Conservation (phyloP, 176 grass and related monocot species). For the Areca catechu region DNA sequence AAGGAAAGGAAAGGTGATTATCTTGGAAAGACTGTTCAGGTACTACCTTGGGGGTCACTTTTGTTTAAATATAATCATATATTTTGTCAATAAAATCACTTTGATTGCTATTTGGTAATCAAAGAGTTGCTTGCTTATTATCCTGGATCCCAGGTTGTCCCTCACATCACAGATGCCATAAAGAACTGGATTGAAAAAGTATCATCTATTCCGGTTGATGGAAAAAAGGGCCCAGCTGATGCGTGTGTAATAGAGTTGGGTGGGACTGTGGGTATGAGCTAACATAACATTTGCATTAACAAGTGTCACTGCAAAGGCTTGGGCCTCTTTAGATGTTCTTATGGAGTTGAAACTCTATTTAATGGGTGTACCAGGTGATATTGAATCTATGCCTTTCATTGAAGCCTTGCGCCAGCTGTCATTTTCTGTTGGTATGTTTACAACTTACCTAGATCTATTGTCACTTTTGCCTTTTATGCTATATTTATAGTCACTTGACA, state of each 20-base stretch:
- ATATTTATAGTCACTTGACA: slow-evolving; percentile 2
- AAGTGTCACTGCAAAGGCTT: too few species aligned
- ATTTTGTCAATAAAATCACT: too few species aligned
- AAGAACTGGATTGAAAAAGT: slow-evolving; percentile 91
- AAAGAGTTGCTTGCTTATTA: not conserved
- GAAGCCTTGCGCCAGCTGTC: slow-evolving; percentile 94
- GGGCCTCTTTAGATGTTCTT: not conserved
- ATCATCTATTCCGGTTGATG: slow-evolving; percentile 79
- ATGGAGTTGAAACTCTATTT: slow-evolving; percentile 3
- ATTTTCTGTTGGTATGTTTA: slow-evolving; percentile 84
- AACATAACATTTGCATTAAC: not conserved
- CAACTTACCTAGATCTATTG: not conserved
- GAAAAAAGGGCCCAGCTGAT: slow-evolving; percentile 59
- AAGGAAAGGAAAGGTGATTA: slow-evolving; percentile 90
- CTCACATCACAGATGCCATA: slow-evolving; percentile 96
- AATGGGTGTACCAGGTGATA: slow-evolving; percentile 66
- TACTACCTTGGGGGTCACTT: slow-evolving; percentile 1
- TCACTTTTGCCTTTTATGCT: not conserved
- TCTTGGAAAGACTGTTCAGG: slow-evolving; percentile 97
- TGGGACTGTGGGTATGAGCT: slow-evolving; percentile 82
- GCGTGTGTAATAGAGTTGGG: slow-evolving; percentile 96
- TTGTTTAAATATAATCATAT: too few species aligned
- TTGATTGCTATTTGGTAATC: too few species aligned
- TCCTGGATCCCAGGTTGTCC: slow-evolving; percentile 57
- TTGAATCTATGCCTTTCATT: slow-evolving; percentile 98